Evolutionary conservation across 179 eudicot genomes (phyloP).

Genomic region (Actinidia arguta): DNA sequence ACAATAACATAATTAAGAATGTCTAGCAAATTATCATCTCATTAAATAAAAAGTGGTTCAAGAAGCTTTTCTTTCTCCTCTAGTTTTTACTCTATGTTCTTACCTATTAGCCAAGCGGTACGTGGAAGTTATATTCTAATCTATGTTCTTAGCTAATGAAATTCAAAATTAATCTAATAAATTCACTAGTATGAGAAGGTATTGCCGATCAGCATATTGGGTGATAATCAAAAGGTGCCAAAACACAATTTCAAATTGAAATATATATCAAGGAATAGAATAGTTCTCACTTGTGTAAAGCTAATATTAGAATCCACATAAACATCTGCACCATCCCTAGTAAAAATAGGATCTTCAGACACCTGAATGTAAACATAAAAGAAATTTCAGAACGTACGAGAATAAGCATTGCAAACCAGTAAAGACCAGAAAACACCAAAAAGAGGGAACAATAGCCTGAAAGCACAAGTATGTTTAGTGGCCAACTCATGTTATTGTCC

Average conservation of each 20-base stretch:
- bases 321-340: slow-evolving; percentile 78
- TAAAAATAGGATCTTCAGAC: slow-evolving; percentile 63
- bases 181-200: no score
- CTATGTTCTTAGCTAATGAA: no score
- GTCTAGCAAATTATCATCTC: background rate
- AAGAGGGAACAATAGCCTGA: background rate
- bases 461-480: background rate
- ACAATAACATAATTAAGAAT: background rate
- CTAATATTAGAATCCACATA: slow-evolving; percentile 74
- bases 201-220: background rate
- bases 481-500: background rate
- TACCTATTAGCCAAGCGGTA: background rate
- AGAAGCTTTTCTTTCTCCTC: background rate
- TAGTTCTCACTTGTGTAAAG: slow-evolving; percentile 68
- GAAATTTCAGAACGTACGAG: slow-evolving; percentile 10
- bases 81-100: background rate
- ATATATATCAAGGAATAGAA: background rate
- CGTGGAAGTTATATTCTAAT: background rate
- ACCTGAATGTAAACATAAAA: slow-evolving; percentile 52
- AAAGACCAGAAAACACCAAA: slow-evolving; percentile 1
- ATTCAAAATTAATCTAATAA: no score
- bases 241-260: background rate
- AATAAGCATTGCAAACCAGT: background rate
- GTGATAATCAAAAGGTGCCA: background rate
- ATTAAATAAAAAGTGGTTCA: background rate